Evolutionary conservation across 768 basidiomycete species (phyloP), one percentile per base, ranked within the genome.

Genomic region (Termitomyces sp.): DNA sequence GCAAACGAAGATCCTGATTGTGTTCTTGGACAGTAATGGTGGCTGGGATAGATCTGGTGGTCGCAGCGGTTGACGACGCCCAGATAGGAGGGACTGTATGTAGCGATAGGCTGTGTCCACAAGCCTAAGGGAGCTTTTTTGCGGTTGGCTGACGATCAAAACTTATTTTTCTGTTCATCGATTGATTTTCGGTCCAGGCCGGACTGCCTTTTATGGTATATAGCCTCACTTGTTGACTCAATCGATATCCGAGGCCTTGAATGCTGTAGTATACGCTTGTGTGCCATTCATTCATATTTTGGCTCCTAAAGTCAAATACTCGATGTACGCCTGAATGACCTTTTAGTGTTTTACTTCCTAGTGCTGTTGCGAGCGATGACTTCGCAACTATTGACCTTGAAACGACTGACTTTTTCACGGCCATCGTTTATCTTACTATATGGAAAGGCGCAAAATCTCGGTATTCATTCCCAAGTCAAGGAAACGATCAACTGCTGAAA

Each of bases 1-100:
- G 72, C 71, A 88, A 79, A 79, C 88, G 88, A 71, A 90, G 85
- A 78, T 90, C 88, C 72, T 74, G 80, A 75, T 89, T 88, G 77
- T 84, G 82, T 79, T 77, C 75, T 70, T 88, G 86, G 82, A 83
- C 83, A 83, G 82, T 77, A 87, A 88, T 90, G 70, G 68, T 89
- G 83, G 72, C 70, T 58, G 61, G 64, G 47, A 53, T 27, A 53
- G 55, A 41, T 71, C 74, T 74, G 73, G 73, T 68, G 64, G 79
- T 74, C 80, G 74, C 69, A 68, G 47, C 32, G 51, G 27, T 50
- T 61, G 54, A 64, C 64, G 61, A 65, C 62, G 56, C 56, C 59
- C 63, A 63, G 63, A 63, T 56, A 63, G 24, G 22, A 37, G 36
- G 41, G 42, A 42, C 52, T 16, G 13, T 50, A n/a, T n/a, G n/a